These are phyloP conservation scores for Ustilago bromivora DNA, from an alignment of 1,284 basidiomycete species.

Conservation along the genomic window DNA sequence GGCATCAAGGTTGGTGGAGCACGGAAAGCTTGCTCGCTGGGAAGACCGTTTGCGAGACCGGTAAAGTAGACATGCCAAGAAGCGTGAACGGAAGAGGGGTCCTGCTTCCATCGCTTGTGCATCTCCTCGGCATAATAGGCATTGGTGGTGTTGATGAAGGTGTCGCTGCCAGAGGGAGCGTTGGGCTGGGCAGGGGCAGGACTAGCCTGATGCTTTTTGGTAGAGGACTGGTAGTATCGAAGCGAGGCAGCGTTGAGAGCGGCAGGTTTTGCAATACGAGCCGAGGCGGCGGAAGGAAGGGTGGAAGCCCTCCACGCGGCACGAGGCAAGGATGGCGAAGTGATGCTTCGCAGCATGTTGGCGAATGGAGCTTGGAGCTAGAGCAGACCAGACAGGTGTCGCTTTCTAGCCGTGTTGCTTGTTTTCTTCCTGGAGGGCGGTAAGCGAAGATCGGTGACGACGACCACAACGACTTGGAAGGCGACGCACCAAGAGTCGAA, in stretches of 20 bases:
- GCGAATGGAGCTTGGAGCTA: background rate
- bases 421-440: background rate
- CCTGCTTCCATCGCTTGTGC: conserved; percentile 69
- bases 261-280: conserved; percentile 39
- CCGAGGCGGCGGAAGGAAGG: conserved; percentile 44
- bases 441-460: conserved; percentile 16
- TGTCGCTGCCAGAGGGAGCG: conserved; percentile 60
- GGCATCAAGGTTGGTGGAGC: conserved; percentile 78
- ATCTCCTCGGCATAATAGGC: conserved; percentile 93
- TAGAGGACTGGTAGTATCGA: conserved; percentile 52
- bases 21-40: conserved; percentile 84
- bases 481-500: conserved; percentile 10
- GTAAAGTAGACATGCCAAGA: conserved; percentile 97
- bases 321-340: conserved; percentile 47
- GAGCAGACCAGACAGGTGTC: conserved; percentile 12
- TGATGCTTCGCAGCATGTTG: conserved; percentile 53
- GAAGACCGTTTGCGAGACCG: conserved; percentile 89
- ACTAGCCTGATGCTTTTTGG: conserved; percentile 42
- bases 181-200: conserved; percentile 52
- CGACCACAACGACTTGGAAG: conserved; percentile 4
- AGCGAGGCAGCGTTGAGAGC: conserved; percentile 13
- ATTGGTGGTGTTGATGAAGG: conserved; percentile 77
- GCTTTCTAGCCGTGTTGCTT: conserved; percentile 1
- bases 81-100: conserved; percentile 90
- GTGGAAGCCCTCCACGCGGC: conserved; percentile 44